phyloP scores from a whole-genome alignment of 768 basidiomycete genomes.

The Dioszegia aurantiaca region DNA sequence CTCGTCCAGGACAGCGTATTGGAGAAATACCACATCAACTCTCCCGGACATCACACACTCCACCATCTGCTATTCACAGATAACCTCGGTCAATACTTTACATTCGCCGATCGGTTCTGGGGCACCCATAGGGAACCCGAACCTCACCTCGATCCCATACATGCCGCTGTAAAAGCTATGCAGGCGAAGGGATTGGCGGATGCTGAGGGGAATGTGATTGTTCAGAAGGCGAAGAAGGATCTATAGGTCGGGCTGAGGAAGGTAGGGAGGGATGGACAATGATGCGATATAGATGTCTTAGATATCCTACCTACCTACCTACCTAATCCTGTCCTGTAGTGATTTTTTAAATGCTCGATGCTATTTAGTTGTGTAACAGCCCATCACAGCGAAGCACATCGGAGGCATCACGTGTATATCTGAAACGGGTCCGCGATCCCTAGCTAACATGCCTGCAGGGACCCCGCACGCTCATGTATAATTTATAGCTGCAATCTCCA shows the following conservation, averaged over 20 bases:
- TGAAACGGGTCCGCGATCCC: background rate
- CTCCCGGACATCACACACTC: constrained; percentile 95
- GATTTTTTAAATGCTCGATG: no score
- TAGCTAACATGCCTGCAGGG: no score
- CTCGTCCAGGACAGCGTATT: constrained; percentile 91
- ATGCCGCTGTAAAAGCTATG: constrained; percentile 51
- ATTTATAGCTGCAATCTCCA: no score
- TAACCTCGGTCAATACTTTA: constrained; percentile 98
- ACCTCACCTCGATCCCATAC: constrained; percentile 75
- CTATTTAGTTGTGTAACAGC: no score
- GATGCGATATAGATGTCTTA: background rate
- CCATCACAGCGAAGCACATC: no score
- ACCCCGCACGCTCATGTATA: no score
- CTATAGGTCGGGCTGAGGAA: constrained; percentile 15
- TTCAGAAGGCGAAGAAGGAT: constrained; percentile 45
- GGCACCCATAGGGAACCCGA: constrained; percentile 87
- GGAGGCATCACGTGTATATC: no score
- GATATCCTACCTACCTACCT: no score
- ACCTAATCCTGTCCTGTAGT: no score
- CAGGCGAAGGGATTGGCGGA: constrained; percentile 59
- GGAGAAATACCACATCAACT: constrained; percentile 80
- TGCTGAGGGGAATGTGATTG: constrained; percentile 33
- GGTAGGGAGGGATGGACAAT: constrained; percentile 1
- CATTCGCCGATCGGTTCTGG: constrained; percentile 80
- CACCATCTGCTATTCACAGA: constrained; percentile 96